Base-by-base conservation (phyloP, 805 yeast species). In the Maudiozyma bulderi region DNA sequence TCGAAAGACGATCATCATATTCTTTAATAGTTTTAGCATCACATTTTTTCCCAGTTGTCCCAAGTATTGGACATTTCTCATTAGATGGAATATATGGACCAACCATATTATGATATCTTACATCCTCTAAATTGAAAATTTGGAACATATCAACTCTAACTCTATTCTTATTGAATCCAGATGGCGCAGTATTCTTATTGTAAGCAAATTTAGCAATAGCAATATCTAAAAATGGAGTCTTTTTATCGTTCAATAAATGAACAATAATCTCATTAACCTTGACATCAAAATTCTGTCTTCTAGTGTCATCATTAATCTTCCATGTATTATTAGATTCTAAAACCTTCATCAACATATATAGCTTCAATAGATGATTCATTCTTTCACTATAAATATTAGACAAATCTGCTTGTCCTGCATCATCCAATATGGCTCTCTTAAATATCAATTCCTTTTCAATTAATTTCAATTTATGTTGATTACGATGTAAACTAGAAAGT, bases 101-200 rank as follows among this genome's bases (percentile, higher is more conserved):
- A 15, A 91, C 65, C 29, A 91, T 66, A 54, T 86, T 89, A 0
- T 93, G 90, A 57, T 82, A 86, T 1, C 75, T 59, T 0, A 86
- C 76, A 15, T 73, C 67, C 48, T 76, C 78, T 47, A 85, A 65
- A 58, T 87, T 86, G 57, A 82, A 74, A 0, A 86, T 88, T 56
- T 83, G 86, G 51, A 90, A 66, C 69, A 78, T 73, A 4, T 73
- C 73, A 14, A 90, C 72, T 40, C 73, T 75, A 5, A 86, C 66
- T 10, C 73, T 66, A 58, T 87, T 88, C 15, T 72, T 64, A 52
- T 85, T 83, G 29, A 86, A 78, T 2, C 89, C 85, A 59, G 81
- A 85, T 1, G 79, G 65, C 10, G 80, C 72, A 44, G 82, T 86
- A 5, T 82, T 59, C 47, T 95, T 71, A 43, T 77, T 69, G 64